Base-by-base conservation (phyloP, 148 eudicot genomes). In the Nepenthes mirabilis region DNA sequence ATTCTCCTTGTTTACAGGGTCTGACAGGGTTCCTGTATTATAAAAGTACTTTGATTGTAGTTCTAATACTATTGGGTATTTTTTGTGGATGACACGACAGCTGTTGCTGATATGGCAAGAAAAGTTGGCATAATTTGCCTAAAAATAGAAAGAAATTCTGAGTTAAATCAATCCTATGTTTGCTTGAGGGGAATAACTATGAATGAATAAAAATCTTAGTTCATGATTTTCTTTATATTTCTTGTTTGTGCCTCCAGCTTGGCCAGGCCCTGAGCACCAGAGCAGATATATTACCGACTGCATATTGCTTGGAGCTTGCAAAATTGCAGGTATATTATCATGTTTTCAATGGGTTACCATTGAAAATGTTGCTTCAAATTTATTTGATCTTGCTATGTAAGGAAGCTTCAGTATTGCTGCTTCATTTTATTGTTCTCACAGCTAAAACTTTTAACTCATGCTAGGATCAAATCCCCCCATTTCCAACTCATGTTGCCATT, bases 381-480 rank as follows among this genome's bases (percentile, higher is more conserved):
- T 13, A 23, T 52, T 54, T 45, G 58, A 36, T 48, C 53, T 51
- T 59, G 14, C 58, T 11, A 13, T 36, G 36, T 65, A 40, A 40
- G 45, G 7, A 33, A 23, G 9, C 45, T 35, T 43, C 36, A 6
- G 23, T 23, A 23, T 23, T 23, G 23, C 23, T 23, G 9, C 45
- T 35, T 43, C 36, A 6, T 14, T 63, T 61, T 43, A 34, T 37
- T 34, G 40, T 34, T 37, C 62, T 49, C 43, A 58, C 40, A 11
- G 13, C 49, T 61, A 54, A 13, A 63, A 34, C 11, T 50, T 37
- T 3, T 14, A 13, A 52, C 5, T 56, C 34, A 5, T 68, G 55
- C 59, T 82, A 93, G 98, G 98, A 93, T 71, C 96, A 93, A 80
- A 93, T 93, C 45, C 98, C 98, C 57, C 96, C 98, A 40, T 93